phyloP scores from a whole-genome alignment of 768 basidiomycete species.

The Lentinula lateritia region DNA sequence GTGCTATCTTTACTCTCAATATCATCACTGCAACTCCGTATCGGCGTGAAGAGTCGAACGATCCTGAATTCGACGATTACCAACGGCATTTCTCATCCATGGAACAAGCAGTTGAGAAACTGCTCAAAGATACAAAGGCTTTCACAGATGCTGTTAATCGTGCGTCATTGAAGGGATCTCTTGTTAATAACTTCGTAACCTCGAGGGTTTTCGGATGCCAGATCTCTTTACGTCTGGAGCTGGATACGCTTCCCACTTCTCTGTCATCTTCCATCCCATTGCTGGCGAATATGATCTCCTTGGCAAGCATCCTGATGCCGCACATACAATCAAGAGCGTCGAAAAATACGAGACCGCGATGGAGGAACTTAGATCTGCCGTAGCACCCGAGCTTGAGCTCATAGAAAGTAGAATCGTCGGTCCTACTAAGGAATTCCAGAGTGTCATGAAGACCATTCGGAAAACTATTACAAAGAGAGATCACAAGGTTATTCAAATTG shows the following conservation, averaged over 20 bases:
- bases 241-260: slow-evolving; percentile 60
- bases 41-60: slow-evolving; percentile 54
- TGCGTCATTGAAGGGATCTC: slow-evolving; percentile 26
- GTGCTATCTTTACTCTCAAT: not conserved
- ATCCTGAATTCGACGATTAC: slow-evolving; percentile 89
- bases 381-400: slow-evolving; percentile 89
- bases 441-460: slow-evolving; percentile 80
- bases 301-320: slow-evolving; percentile 72
- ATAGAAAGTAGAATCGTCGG: slow-evolving; percentile 82
- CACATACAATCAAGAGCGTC: slow-evolving; percentile 74
- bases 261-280: slow-evolving; percentile 59
- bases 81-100: slow-evolving; percentile 70
- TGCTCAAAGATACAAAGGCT: slow-evolving; percentile 86
- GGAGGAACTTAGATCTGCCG: slow-evolving; percentile 75
- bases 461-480: slow-evolving; percentile 96
- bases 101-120: slow-evolving; percentile 80
- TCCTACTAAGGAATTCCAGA: slow-evolving; percentile 86
- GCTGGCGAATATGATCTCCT: slow-evolving; percentile 74
- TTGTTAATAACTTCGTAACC: not conserved
- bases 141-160: slow-evolving; percentile 81
- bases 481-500: slow-evolving; percentile 65
- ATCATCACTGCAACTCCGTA: slow-evolving; percentile 3
- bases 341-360: slow-evolving; percentile 65
- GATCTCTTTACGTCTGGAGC: slow-evolving; percentile 64
- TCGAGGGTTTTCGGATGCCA: slow-evolving; percentile 33